Evolutionary conservation across 2,329 filamentous ascomycete species (phyloP).

Genomic region (Verticillium albo-atrum): DNA sequence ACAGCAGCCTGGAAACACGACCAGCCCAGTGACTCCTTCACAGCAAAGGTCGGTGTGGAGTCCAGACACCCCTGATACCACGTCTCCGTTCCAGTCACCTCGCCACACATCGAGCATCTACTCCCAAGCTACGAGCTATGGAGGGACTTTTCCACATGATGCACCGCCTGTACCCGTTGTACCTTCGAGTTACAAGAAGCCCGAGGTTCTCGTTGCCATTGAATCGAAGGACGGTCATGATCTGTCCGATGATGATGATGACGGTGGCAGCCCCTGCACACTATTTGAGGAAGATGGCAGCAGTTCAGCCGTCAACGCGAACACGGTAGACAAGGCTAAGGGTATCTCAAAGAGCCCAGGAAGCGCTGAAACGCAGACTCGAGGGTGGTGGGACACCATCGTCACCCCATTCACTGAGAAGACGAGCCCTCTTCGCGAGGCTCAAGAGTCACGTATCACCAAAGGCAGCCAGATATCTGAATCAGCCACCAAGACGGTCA

Average conservation of each 20-base stretch:
- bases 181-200: slow-evolving; percentile 38
- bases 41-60: slow-evolving; percentile 53
- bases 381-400: slow-evolving; percentile 76
- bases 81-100: slow-evolving; percentile 33
- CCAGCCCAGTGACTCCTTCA: slow-evolving; percentile 21
- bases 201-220: slow-evolving; percentile 21
- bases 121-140: slow-evolving; percentile 45
- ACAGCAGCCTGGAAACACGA: slow-evolving; percentile 8
- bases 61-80: slow-evolving; percentile 53
- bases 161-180: slow-evolving; percentile 59
- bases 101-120: slow-evolving; percentile 56
- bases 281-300: slow-evolving; percentile 67
- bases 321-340: slow-evolving; percentile 33
- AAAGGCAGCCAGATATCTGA: slow-evolving; percentile 12
- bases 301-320: slow-evolving; percentile 22
- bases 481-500: background rate
- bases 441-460: slow-evolving; percentile 10
- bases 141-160: slow-evolving; percentile 21
- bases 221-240: slow-evolving; percentile 33
- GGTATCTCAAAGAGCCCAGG: slow-evolving; percentile 32
- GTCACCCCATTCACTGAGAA: slow-evolving; percentile 61
- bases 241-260: slow-evolving; percentile 47
- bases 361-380: slow-evolving; percentile 53
- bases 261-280: slow-evolving; percentile 55
- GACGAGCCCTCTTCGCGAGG: slow-evolving; percentile 13